A percentile compares a stretch with the other conserved stretches of the same genome.
phyloP scores from a whole-genome alignment of 768 basidiomycete species.

The Serendipita indica region DNA sequence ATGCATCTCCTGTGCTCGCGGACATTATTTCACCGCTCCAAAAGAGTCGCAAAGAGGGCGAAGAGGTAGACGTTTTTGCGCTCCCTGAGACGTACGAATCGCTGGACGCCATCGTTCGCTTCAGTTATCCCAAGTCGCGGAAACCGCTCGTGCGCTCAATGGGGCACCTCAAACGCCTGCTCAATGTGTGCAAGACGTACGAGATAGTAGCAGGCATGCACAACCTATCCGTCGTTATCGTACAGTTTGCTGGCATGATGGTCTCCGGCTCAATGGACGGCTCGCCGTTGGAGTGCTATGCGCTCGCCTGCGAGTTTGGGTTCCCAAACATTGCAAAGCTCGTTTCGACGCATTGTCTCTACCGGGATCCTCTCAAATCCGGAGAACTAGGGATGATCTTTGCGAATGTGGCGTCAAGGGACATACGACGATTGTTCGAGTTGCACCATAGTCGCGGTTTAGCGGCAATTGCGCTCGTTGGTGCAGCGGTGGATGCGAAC shows the following conservation, averaged over 20 bases:
- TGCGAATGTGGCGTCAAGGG: background rate
- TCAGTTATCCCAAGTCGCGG: background rate
- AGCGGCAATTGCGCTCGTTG: background rate
- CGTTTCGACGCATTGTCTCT: background rate
- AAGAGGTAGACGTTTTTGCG: background rate
- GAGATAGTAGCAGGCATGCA: background rate
- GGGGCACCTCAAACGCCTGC: background rate
- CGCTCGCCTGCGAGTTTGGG: background rate
- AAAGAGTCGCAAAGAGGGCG: background rate
- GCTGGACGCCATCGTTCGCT: background rate
- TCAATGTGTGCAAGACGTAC: constrained; percentile 1
- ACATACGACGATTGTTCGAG: background rate
- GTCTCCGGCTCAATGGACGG: background rate
- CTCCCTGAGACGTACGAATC: background rate
- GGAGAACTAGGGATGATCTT: background rate
- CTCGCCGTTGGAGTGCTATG: background rate
- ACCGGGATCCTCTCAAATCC: background rate
- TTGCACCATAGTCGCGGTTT: background rate
- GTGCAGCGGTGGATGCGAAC: background rate
- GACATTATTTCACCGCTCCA: background rate
- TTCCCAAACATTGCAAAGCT: constrained; percentile 1
- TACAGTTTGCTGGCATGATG: background rate
- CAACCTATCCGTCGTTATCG: background rate
- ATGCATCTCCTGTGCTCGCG: background rate
- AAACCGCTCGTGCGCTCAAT: background rate